Evolutionary conservation across 306 rosid species (phyloP).

Genomic region (Abrus pulchellus): DNA sequence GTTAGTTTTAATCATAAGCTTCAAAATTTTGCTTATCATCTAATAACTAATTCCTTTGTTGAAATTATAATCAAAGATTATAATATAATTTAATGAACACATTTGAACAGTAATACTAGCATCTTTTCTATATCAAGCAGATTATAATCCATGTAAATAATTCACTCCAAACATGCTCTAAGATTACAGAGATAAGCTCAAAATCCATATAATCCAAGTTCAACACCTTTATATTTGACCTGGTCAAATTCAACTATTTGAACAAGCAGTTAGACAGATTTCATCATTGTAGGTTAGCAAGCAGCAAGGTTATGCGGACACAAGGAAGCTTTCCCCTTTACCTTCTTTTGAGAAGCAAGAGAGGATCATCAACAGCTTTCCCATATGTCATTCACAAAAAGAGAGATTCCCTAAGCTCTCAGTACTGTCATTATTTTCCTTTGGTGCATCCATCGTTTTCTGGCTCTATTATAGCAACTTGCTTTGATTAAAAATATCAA

Average conservation of each 20-base stretch:
- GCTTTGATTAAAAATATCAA: slow-evolving; percentile 39
- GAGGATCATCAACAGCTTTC: slow-evolving; percentile 57
- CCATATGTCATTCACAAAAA: slow-evolving; percentile 57
- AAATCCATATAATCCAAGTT: slow-evolving; percentile 40
- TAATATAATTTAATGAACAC: too few species aligned
- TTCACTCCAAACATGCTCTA: too few species aligned
- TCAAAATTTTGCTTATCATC: too few species aligned
- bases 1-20: too few species aligned
- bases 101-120: too few species aligned
- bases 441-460: slow-evolving; percentile 61
- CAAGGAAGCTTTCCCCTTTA: slow-evolving; percentile 67
- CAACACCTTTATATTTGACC: slow-evolving; percentile 53
- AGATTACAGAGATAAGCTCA: slow-evolving; percentile 45
- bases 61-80: too few species aligned
- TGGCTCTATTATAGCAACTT: slow-evolving; percentile 37
- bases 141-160: too few species aligned
- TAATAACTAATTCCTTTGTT: too few species aligned
- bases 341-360: slow-evolving; percentile 74
- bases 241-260: slow-evolving; percentile 54
- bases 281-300: slow-evolving; percentile 59
- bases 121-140: too few species aligned
- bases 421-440: slow-evolving; percentile 52
- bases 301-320: slow-evolving; percentile 50
- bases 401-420: slow-evolving; percentile 62
- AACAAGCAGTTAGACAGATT: slow-evolving; percentile 49